Evolutionary conservation across 331 rosid genomes (phyloP).

Genomic region (Rhamnella rubrinervis): DNA sequence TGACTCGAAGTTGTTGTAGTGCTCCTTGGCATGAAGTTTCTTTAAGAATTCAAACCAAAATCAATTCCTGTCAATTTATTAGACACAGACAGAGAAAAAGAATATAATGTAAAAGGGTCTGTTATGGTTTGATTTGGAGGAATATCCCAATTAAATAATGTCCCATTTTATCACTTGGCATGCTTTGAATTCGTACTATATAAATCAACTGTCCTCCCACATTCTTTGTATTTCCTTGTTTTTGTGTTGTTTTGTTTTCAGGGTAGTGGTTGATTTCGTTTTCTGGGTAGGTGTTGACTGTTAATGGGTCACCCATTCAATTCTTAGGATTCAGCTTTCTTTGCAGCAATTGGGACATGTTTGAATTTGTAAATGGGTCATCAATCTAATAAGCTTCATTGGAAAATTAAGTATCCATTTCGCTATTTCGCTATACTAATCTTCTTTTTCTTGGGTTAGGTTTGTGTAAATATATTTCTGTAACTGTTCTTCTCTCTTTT

Average conservation of each 20-base stretch:
- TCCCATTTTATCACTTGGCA: neutral
- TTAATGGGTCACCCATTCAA: conserved; percentile 19
- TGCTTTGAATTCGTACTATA: conserved; percentile 40
- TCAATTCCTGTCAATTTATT: conserved; percentile 15
- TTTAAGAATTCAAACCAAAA: conserved; percentile 4
- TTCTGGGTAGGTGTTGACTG: conserved; percentile 75
- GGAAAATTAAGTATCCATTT: conserved; percentile 13
- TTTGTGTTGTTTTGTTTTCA: neutral
- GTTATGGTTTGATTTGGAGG: too few species aligned
- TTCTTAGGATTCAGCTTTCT: conserved; percentile 42
- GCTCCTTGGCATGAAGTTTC: conserved; percentile 10
- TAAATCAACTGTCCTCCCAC: conserved; percentile 15
- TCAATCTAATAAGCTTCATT: conserved; percentile 15
- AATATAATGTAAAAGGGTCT: neutral
- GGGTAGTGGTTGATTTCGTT: conserved; percentile 44
- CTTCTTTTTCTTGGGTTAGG: conserved; percentile 2
- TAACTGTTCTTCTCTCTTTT: too few species aligned
- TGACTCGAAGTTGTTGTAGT: conserved; percentile 28
- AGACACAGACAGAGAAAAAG: neutral
- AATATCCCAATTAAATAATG: too few species aligned
- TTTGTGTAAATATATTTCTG: neutral
- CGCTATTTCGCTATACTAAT: conserved; percentile 3
- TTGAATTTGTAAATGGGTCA: conserved; percentile 44
- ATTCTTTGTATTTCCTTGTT: neutral
- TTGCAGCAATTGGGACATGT: conserved; percentile 38